Evolutionary conservation across 208 protist genomes (phyloP), one percentile per base, ranked within the genome.

Genomic region (Willaertia magna): DNA sequence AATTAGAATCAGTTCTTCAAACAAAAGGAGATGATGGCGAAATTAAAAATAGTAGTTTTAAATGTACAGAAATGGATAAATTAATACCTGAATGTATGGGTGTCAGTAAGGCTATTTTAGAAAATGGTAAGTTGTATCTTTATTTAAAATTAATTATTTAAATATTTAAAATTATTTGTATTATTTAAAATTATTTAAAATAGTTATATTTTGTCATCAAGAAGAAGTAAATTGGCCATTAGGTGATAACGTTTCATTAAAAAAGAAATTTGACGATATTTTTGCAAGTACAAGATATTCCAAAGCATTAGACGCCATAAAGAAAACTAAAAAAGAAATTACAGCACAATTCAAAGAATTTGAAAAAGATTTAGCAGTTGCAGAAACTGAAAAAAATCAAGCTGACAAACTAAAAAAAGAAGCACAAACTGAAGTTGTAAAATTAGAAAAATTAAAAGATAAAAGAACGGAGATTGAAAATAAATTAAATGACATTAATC

Each of bases 221-320:
- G 98, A 99, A 87, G 97, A 99, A 40, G 96, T 93, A 74, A 98
- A 98, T 90, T 99, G 98, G 97, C 97, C 97, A 0, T 89, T 99
- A 7, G 88, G 87, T 1, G 92, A 97, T 4, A 92, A 93, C 22
- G 93, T 93, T 67, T 93, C 94, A n/a, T 90, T 99, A 48, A 99
- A 99, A 88, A 93, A 95, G 30, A 98, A 98, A 87, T 99, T 99
- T 90, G 98, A 99, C 90, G 97, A 97, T 85, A 99, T 99, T 52
- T 99, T 99, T 91, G 91, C 95, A 40, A 93, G 97, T 0, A 98
- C 97, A 2, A 92, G 90, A 87, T 96, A 88, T 76, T 92, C 89
- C 2, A 92, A 92, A 86, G 90, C 90, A 39, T 40, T 92, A 1
- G 88, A 92, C n/a, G 42, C 84, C 0, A 88, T 92, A 1, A 89